Evolutionary conservation across 2,329 filamentous ascomycete genomes (phyloP).

Genomic region (Cercospora zeina): DNA sequence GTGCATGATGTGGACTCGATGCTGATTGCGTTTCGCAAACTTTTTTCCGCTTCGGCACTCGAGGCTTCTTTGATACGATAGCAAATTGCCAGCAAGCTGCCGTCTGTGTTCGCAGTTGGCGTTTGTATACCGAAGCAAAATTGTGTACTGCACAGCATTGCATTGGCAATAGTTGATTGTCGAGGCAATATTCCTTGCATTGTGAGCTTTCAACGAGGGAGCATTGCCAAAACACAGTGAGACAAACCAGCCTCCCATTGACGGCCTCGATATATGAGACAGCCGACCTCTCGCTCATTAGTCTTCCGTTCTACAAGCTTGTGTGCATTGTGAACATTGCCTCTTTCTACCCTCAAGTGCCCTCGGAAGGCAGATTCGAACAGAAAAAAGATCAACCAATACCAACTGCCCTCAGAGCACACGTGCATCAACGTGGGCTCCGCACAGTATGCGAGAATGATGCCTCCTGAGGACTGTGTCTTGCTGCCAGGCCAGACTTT

Average conservation of each 20-base stretch:
- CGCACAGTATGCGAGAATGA: not conserved
- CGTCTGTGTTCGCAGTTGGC: not conserved
- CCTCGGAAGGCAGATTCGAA: not conserved
- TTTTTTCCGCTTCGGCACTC: not conserved
- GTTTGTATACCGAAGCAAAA: not conserved
- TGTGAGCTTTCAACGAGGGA: too few species aligned
- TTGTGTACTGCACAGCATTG: not conserved
- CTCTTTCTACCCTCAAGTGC: not conserved
- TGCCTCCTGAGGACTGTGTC: slow-evolving; percentile 13
- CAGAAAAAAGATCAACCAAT: not conserved
- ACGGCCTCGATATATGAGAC: not conserved
- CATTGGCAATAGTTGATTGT: not conserved
- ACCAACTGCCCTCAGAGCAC: not conserved
- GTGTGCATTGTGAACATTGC: not conserved
- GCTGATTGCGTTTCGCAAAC: not conserved
- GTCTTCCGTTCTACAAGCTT: not conserved
- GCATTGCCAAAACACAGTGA: not conserved
- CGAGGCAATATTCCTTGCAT: not conserved
- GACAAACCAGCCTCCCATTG: not conserved
- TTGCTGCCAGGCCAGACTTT: slow-evolving; percentile 9
- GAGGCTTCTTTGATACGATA: not conserved
- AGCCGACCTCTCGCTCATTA: not conserved
- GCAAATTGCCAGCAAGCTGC: not conserved
- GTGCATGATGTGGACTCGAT: not conserved
- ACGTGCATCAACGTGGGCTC: slow-evolving; percentile 19